Evolutionary conservation across 2,329 filamentous ascomycete species (phyloP), one percentile per base, ranked within the genome.

Genomic region (Ophiocordyceps robertsii): DNA sequence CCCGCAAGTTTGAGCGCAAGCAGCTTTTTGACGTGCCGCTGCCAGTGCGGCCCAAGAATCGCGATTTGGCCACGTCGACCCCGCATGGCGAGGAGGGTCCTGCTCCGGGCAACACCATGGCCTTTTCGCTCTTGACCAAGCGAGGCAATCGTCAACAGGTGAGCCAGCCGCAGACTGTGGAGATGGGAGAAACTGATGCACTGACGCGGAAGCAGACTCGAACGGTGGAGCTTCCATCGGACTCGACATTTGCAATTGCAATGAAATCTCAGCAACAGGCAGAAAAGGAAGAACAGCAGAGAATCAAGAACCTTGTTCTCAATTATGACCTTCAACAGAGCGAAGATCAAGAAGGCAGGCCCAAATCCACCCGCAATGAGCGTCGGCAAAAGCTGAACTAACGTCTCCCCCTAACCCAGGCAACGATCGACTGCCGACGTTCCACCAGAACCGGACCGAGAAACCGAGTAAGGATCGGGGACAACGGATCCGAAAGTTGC

Each of bases 231-330:
- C 69, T 96, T 39, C 84, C 84, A 10, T 81, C 90, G 2, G 85
- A 98, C 60, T 96, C 92, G 1, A 89, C 80, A 40, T 95, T 98
- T 64, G 92, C 92, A 6, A 76, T 96, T 50, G 92, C 92, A 37
- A 92, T 98, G 88, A 92, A 87, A 59, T 88, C 77, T 46, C 89
- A 96, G 65, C 89, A 95, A 59, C 84, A 93, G 63, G 90, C 88
- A 3, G 90, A 96, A 59, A 82, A 84, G 42, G 92, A 95, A 58
- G 93, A 98, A 61, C 90, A 98, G 61, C 88, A 95, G 61, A 84
- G 92, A 48, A 98, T 98, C 76, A 98, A 98, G 69, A 95, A 87
- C 56, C 72, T 98, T 38, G 92, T 98, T 42, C 70, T 98, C 52
- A 96, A 95, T 63, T 94, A 95, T 58, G 92, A 98, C 64, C 77